These are phyloP conservation scores for Pythium sukuiense DNA, from an alignment of 352 stramenopile species.

Conservation along the genomic window DNA sequence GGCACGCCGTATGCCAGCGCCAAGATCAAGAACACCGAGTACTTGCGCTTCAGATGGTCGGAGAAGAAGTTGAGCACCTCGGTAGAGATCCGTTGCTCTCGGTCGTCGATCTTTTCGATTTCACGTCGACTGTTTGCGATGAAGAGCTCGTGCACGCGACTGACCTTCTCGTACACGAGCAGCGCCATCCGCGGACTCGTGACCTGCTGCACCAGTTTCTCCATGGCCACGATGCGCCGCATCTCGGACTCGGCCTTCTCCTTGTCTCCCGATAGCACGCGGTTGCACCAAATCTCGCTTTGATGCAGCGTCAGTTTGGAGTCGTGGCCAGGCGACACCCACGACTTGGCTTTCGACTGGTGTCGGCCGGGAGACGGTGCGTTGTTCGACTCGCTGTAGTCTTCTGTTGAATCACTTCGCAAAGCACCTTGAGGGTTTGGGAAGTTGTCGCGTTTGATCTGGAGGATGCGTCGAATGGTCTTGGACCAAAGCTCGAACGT, in stretches of 20 bases:
- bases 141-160: conserved; percentile 85
- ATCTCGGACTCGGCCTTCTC: conserved; percentile 86
- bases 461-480: conserved; percentile 68
- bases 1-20: conserved; percentile 72
- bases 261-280: conserved; percentile 74
- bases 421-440: not conserved
- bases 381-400: conserved; percentile 16
- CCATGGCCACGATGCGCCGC: conserved; percentile 80
- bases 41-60: conserved; percentile 86
- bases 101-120: conserved; percentile 54
- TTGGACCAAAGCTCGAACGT: conserved; percentile 89
- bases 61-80: conserved; percentile 83
- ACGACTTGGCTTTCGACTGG: conserved; percentile 26
- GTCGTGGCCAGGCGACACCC: conserved; percentile 83
- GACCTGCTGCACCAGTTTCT: conserved; percentile 81
- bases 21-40: conserved; percentile 86
- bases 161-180: conserved; percentile 88
- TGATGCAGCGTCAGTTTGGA: conserved; percentile 80
- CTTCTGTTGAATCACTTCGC: not conserved
- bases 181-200: conserved; percentile 79
- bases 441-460: conserved; percentile 45
- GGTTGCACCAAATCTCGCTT: conserved; percentile 86
- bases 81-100: conserved; percentile 41
- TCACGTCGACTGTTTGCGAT: conserved; percentile 75
- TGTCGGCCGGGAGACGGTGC: conserved; percentile 10